These are phyloP conservation scores for Xylariaceae sp. DNA, from an alignment of 2,329 filamentous ascomycete species.

Conservation along the genomic window DNA sequence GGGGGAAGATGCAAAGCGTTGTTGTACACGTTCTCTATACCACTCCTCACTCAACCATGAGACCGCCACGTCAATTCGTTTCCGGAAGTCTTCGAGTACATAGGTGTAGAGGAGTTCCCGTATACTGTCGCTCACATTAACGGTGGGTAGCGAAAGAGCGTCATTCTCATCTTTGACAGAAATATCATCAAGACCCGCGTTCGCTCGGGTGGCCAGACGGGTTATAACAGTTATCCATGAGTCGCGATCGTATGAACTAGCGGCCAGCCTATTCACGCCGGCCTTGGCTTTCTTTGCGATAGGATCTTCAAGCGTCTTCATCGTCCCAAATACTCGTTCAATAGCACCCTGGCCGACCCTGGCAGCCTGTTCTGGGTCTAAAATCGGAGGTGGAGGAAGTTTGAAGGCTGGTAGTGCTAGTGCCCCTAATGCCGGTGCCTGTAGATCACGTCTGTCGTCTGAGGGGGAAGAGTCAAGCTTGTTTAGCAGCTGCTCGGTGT, in stretches of 20 bases:
- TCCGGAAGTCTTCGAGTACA: slow-evolving; percentile 89
- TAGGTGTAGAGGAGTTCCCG: slow-evolving; percentile 83
- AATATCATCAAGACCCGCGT: slow-evolving; percentile 69
- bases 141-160: slow-evolving; percentile 36
- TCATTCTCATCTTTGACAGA: slow-evolving; percentile 63
- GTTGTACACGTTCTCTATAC: slow-evolving; percentile 81
- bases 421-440: slow-evolving; percentile 53
- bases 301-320: slow-evolving; percentile 74
- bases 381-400: slow-evolving; percentile 75
- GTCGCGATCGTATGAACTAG: slow-evolving; percentile 82
- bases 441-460: slow-evolving; percentile 52
- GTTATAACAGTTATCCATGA: slow-evolving; percentile 90
- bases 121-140: slow-evolving; percentile 68
- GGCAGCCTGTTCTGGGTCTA: slow-evolving; percentile 74
- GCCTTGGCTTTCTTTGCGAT: slow-evolving; percentile 65
- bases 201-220: slow-evolving; percentile 80
- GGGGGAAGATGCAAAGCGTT: slow-evolving; percentile 48
- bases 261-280: slow-evolving; percentile 84
- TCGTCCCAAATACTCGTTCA: slow-evolving; percentile 77
- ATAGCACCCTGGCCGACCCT: slow-evolving; percentile 77
- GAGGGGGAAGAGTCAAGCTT: slow-evolving; percentile 74
- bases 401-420: slow-evolving; percentile 79
- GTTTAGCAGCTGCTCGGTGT: slow-evolving; percentile 78
- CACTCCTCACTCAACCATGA: slow-evolving; percentile 97
- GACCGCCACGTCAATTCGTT: slow-evolving; percentile 86